phyloP scores from a whole-genome alignment of 2,329 filamentous ascomycete species.

The Fusarium ambrosium region DNA sequence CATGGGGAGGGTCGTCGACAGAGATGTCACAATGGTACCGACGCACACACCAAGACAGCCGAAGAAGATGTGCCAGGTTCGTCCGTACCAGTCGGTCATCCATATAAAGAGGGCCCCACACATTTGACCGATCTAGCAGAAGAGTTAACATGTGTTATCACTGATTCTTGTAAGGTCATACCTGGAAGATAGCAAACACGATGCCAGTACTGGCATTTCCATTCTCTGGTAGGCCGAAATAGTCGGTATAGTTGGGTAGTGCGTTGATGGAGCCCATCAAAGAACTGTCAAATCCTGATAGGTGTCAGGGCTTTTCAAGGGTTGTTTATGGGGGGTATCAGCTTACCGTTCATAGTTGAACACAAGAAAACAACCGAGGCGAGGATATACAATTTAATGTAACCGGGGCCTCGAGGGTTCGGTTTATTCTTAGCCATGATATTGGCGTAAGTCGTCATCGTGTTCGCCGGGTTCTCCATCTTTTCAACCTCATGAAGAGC shows the following conservation, averaged over 20 bases:
- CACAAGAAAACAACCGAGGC: conserved; percentile 47
- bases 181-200: conserved; percentile 58
- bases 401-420: conserved; percentile 25
- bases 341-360: conserved; percentile 57
- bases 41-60: conserved; percentile 64
- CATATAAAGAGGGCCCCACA: conserved; percentile 58
- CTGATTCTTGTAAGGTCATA: not conserved
- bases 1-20: conserved; percentile 56
- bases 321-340: not conserved
- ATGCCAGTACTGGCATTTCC: conserved; percentile 58
- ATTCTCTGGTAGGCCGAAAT: conserved; percentile 53
- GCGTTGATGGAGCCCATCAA: conserved; percentile 62
- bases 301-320: not conserved
- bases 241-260: conserved; percentile 56
- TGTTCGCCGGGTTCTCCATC: conserved; percentile 4
- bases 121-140: conserved; percentile 56
- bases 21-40: conserved; percentile 64
- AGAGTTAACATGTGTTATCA: not conserved
- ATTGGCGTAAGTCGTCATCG: conserved; percentile 17
- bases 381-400: conserved; percentile 23
- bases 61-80: conserved; percentile 59
- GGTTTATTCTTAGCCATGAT: conserved; percentile 28
- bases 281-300: conserved; percentile 55
- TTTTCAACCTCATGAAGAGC: conserved; percentile 12
- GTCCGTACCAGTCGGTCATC: conserved; percentile 60